These are phyloP conservation scores for Coprinellus aureogranulatus DNA, from an alignment of 768 basidiomycete genomes.

Conservation along the genomic window DNA sequence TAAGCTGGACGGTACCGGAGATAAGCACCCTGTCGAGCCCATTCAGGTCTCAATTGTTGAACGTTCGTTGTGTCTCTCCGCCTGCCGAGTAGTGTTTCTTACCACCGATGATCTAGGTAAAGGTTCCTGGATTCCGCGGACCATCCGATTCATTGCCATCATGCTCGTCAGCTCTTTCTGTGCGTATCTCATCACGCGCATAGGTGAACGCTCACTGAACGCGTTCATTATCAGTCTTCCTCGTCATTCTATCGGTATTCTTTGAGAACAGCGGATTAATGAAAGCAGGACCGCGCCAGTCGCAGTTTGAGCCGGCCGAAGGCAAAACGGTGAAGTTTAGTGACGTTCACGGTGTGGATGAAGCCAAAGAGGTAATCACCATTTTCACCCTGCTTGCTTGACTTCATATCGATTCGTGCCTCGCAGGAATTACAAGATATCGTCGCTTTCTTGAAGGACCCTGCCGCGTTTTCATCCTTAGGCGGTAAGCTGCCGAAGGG, in stretches of 20 bases:
- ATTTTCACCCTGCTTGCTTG: neutral
- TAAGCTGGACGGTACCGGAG: slow-evolving; percentile 41
- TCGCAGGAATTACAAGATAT: slow-evolving; percentile 86
- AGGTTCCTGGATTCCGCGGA: slow-evolving; percentile 61
- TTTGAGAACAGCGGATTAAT: slow-evolving; percentile 92
- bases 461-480: slow-evolving; percentile 81
- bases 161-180: slow-evolving; percentile 62
- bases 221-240: slow-evolving; percentile 49
- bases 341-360: slow-evolving; percentile 97
- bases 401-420: slow-evolving; percentile 1
- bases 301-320: slow-evolving; percentile 80
- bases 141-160: slow-evolving; percentile 61
- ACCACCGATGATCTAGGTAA: slow-evolving; percentile 49
- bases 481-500: slow-evolving; percentile 96
- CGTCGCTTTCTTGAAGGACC: slow-evolving; percentile 93
- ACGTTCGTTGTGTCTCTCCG: slow-evolving; percentile 46
- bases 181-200: slow-evolving; percentile 33
- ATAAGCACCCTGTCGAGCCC: slow-evolving; percentile 42
- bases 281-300: slow-evolving; percentile 78
- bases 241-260: slow-evolving; percentile 84
- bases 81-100: neutral
- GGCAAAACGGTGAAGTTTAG: slow-evolving; percentile 85
- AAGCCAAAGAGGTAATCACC: slow-evolving; percentile 81
- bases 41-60: slow-evolving; percentile 82
- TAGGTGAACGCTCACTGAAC: neutral